These are phyloP conservation scores for Galeopsis tetrahit DNA, from an alignment of 257 asterid species.

Conservation along the genomic window DNA sequence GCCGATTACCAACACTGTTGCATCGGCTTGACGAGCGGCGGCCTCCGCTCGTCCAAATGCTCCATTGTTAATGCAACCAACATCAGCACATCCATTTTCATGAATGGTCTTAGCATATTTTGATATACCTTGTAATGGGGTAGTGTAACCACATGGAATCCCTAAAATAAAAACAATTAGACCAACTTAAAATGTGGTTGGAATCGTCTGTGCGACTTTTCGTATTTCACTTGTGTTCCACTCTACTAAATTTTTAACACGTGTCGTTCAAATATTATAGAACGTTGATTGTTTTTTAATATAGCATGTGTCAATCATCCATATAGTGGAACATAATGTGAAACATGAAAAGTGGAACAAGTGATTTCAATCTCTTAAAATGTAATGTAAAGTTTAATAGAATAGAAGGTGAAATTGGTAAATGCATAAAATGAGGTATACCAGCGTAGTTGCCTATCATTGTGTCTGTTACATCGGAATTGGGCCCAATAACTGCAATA, in stretches of 20 bases:
- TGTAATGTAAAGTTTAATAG: background rate
- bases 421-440: constrained; percentile 9
- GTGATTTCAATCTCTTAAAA: too few relatives aligned
- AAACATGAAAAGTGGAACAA: too few relatives aligned
- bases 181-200: background rate
- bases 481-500: constrained; percentile 89
- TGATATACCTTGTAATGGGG: constrained; percentile 77
- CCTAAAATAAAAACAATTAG: constrained; percentile 42
- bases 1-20: constrained; percentile 79
- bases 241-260: too few relatives aligned
- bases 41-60: constrained; percentile 68
- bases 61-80: constrained; percentile 49
- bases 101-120: constrained; percentile 67
- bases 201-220: too few relatives aligned
- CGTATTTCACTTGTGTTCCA: too few relatives aligned
- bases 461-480: constrained; percentile 71
- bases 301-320: too few relatives aligned
- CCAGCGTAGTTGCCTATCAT: constrained; percentile 99
- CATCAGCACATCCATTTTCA: constrained; percentile 56
- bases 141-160: constrained; percentile 67
- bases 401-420: background rate
- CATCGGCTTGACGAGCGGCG: constrained; percentile 73
- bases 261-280: too few relatives aligned
- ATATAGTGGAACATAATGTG: too few relatives aligned
- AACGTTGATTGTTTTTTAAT: too few relatives aligned